Percentiles rank a stretch among this genome's conserved stretches.
Conservation (phyloP, 129 eudicot genomes). For the Kitagawia praeruptora region DNA sequence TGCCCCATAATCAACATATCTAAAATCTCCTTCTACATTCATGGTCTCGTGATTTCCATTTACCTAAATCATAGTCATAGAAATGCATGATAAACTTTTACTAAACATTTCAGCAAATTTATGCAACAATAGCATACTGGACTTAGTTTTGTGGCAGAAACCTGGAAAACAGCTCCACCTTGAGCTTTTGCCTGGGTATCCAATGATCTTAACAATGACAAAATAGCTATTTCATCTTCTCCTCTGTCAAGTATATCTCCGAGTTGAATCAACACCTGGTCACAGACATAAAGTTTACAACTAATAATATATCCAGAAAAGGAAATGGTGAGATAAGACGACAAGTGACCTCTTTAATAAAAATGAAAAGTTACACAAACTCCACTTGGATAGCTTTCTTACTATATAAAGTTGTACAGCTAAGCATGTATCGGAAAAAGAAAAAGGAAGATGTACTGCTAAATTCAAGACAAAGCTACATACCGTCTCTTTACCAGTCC, state of each 20-base stretch:
- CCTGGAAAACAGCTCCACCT: constrained; percentile 99
- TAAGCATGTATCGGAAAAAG: not conserved
- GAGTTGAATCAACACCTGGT: constrained; percentile 87
- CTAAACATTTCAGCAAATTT: not conserved
- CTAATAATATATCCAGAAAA: too few relatives aligned
- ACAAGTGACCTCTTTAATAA: not conserved
- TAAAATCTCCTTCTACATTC: constrained; percentile 92
- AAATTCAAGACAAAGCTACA: constrained; percentile 12
- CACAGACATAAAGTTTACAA: not conserved
- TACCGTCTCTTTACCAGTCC: constrained; percentile 92
- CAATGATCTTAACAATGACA: constrained; percentile 72
- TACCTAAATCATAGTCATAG: constrained; percentile 35
- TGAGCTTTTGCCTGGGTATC: constrained; percentile 84
- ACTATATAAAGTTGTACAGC: not conserved
- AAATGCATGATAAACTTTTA: not conserved
- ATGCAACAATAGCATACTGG: not conserved
- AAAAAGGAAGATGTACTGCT: not conserved
- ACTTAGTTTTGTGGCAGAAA: constrained; percentile 6
- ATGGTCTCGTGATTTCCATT: constrained; percentile 95
- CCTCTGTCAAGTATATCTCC: constrained; percentile 98
- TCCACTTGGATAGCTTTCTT: not conserved
- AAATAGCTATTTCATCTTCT: constrained; percentile 95
- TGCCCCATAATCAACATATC: constrained; percentile 85
- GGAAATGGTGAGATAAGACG: not conserved
- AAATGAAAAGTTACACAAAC: not conserved